Conservation (phyloP, 2,329 filamentous ascomycete species). For the Sarocladium strictum region DNA sequence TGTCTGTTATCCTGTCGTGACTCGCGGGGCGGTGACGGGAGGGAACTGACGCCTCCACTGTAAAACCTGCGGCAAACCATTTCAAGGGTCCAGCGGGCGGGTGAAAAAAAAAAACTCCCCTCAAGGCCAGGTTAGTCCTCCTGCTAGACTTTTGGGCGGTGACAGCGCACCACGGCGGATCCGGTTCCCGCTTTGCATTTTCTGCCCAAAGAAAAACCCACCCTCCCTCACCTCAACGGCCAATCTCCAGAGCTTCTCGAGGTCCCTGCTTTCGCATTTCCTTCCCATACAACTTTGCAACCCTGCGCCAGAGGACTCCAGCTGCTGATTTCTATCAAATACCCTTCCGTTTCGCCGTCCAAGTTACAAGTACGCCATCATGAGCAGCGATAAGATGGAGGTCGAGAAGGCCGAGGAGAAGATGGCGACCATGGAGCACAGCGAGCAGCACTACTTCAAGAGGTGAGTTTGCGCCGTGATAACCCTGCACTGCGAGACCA, state of each 20-base stretch:
- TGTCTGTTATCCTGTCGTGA: background rate
- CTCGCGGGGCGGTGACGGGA: conserved; percentile 5
- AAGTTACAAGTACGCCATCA: conserved; percentile 20
- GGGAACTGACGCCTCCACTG: background rate
- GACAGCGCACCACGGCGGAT: conserved; percentile 3
- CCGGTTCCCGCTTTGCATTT: conserved; percentile 8
- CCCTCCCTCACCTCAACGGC: background rate
- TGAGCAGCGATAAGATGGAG: conserved; percentile 50
- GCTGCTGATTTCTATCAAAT: conserved; percentile 5
- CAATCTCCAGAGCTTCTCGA: background rate
- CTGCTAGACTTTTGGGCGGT: conserved; percentile 3
- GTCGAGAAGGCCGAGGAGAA: conserved; percentile 54
- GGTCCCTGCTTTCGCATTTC: background rate
- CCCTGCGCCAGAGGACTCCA: background rate
- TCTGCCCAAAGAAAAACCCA: conserved; percentile 9
- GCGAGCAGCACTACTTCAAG: conserved; percentile 99
- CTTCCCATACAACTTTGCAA: too few species aligned
- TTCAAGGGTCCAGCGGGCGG: background rate
- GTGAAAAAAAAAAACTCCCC: background rate
- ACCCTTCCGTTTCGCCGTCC: conserved; percentile 6
- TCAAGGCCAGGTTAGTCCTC: background rate
- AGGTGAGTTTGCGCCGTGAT: conserved; percentile 50
- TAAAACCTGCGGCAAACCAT: background rate
- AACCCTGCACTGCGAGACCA: background rate
- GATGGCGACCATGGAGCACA: conserved; percentile 76